Conservation (phyloP, 192 early-diverging fungal species). For the Coemansia sp. region DNA sequence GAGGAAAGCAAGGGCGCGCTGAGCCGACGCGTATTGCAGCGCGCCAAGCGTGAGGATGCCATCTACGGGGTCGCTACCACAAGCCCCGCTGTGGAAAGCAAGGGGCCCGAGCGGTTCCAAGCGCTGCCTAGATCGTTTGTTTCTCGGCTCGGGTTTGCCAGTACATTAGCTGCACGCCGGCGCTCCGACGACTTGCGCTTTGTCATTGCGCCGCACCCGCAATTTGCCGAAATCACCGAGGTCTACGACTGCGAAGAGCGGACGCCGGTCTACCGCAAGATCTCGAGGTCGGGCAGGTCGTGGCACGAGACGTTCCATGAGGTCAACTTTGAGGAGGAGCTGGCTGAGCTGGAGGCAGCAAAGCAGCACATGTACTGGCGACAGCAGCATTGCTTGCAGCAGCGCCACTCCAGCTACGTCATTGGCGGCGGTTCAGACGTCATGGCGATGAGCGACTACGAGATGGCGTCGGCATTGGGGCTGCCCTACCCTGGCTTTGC, state of each 20-base stretch:
- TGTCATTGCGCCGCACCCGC: conserved; percentile 43
- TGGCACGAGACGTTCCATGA: conserved; percentile 57
- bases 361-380: neutral
- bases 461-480: conserved; percentile 45
- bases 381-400: conserved; percentile 1
- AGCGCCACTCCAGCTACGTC: conserved; percentile 5
- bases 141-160: conserved; percentile 38
- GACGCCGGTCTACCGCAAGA: conserved; percentile 49
- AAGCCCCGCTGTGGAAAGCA: neutral
- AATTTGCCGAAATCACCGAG: conserved; percentile 34
- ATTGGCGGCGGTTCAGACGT: conserved; percentile 9
- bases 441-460: conserved; percentile 42
- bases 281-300: conserved; percentile 45
- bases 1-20: conserved; percentile 14
- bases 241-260: conserved; percentile 45
- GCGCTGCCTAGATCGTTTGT: conserved; percentile 39
- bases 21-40: conserved; percentile 37
- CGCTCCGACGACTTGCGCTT: conserved; percentile 45
- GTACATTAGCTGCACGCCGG: conserved; percentile 35
- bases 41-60: conserved; percentile 37
- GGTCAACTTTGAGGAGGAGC: conserved; percentile 28
- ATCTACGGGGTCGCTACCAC: conserved; percentile 12
- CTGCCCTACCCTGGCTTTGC: conserved; percentile 38
- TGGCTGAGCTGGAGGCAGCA: conserved; percentile 4
- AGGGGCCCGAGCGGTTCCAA: conserved; percentile 44